Percentiles rank a stretch among this genome's conserved stretches.
phyloP scores from a whole-genome alignment of 139 green algal species.

The Chlorella vulgaris region DNA sequence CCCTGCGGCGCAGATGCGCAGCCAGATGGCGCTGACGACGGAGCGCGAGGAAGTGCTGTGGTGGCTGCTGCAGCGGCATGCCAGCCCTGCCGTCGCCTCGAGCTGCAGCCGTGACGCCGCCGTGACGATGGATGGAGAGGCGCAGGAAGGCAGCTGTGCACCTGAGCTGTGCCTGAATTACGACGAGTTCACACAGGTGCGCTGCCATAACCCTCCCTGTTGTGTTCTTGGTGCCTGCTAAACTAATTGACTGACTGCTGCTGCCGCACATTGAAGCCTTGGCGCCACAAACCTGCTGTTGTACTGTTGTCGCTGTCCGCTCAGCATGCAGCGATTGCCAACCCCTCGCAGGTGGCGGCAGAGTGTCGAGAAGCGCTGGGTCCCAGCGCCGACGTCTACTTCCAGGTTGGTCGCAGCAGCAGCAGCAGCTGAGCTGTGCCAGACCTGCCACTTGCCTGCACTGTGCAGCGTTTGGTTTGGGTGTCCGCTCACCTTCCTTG shows the following conservation, averaged over 20 bases:
- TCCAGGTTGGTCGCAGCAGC: slow-evolving; percentile 41
- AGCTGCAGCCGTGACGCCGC: neutral
- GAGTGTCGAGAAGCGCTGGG: slow-evolving; percentile 54
- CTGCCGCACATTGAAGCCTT: too few relatives aligned
- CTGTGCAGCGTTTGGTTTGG: too few relatives aligned
- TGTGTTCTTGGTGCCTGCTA: too few relatives aligned
- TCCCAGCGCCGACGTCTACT: slow-evolving; percentile 50
- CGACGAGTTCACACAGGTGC: slow-evolving; percentile 67
- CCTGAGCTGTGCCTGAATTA: slow-evolving; percentile 73
- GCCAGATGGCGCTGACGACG: slow-evolving; percentile 16
- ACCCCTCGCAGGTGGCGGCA: slow-evolving; percentile 46
- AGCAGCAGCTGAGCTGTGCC: neutral
- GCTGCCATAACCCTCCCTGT: too few relatives aligned
- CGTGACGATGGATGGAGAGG: neutral
- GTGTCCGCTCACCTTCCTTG: too few relatives aligned
- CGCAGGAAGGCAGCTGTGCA: neutral
- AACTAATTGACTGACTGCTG: too few relatives aligned
- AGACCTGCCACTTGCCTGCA: too few relatives aligned
- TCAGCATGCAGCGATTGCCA: neutral
- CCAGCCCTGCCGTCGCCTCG: neutral
- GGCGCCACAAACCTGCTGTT: too few relatives aligned
- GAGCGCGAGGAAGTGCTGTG: slow-evolving; percentile 42
- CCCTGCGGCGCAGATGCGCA: slow-evolving; percentile 38
- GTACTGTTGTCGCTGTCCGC: neutral
- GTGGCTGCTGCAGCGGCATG: slow-evolving; percentile 45